A percentile compares a stretch with the other conserved stretches of the same genome.
These are phyloP conservation scores for Starmerella lactis-condensi DNA, from an alignment of 805 yeast species.

Conservation along the genomic window DNA sequence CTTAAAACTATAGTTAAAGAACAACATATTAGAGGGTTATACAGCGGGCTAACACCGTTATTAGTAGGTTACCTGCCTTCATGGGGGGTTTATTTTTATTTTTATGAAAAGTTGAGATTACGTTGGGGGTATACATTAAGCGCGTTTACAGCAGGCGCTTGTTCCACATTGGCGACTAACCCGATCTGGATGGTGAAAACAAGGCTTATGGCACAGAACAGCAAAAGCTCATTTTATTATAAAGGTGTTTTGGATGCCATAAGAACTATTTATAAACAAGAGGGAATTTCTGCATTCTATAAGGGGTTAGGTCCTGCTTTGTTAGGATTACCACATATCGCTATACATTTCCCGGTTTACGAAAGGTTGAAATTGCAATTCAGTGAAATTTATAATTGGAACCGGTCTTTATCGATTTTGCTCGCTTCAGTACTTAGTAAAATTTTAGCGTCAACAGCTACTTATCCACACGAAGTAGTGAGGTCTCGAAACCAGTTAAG, in stretches of 20 bases:
- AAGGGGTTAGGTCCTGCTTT: constrained; percentile 81
- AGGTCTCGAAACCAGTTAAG: constrained; percentile 65
- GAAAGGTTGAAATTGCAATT: constrained; percentile 50
- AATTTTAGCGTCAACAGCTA: constrained; percentile 70
- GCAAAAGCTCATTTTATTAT: constrained; percentile 30
- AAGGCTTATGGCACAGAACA: constrained; percentile 52
- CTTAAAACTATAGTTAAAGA: constrained; percentile 46
- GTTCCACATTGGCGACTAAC: constrained; percentile 67
- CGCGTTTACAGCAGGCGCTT: constrained; percentile 79
- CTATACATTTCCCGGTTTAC: constrained; percentile 87
- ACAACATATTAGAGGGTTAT: constrained; percentile 70
- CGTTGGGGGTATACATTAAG: constrained; percentile 24
- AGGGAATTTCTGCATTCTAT: constrained; percentile 68
- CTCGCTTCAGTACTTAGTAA: constrained; percentile 65
- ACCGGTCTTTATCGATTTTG: constrained; percentile 22
- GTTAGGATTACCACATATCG: constrained; percentile 81
- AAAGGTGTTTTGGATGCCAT: constrained; percentile 73
- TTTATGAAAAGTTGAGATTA: constrained; percentile 39
- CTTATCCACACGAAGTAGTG: constrained; percentile 90
- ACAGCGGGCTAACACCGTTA: constrained; percentile 83
- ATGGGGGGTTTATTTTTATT: constrained; percentile 89
- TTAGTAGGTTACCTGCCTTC: constrained; percentile 88
- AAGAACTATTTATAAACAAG: constrained; percentile 52
- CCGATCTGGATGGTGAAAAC: constrained; percentile 95
- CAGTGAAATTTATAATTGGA: constrained; percentile 22